Evolutionary conservation across 2,329 filamentous ascomycete species (phyloP), one percentile per base, ranked within the genome.

Genomic region (Neofusicoccum umdonicola): DNA sequence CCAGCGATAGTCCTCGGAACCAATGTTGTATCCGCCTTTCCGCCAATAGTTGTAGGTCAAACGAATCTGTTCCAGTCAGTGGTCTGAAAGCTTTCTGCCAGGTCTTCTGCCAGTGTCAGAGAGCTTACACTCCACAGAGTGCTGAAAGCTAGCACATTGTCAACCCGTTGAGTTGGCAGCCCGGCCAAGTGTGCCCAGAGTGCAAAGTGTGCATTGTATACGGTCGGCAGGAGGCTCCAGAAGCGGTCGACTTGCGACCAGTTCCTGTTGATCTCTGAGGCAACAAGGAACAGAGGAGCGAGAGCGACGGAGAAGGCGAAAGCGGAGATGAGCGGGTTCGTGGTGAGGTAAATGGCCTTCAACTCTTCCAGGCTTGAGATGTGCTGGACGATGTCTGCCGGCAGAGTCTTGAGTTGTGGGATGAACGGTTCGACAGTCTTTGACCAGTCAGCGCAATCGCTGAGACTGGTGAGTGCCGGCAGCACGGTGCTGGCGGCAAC

Each of bases 31-130:
- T 27, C 95, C 95, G 44, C 95, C 95, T 77, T 92, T 96, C 65
- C 95, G 90, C 89, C 91, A 97, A 80, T 97, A 99, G 79, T 99
- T 99, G 83, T 87, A 98, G 2, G 94, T 98, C 78, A 99, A 81
- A 11, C 95, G 90, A 65, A 81, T 75, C 91, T 93, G 69, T n/a
- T 3, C 27, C 19, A 8, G 27, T 65, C 17, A 65, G 63, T 41
- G 15, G 9, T 27, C 27, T 34, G 37, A 7, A 3, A 17, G 15
- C 6, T 39, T 19, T 27, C 37, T 6, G 8, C 2, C 11, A 31
- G 31, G 9, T 4, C 5, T 31, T 31, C 27, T 31, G 27, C 27
- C 27, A 31, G 6, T 31, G 3, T 3, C 22, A 9, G 37, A 4
- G 27, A 2, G 73, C 89, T 78, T 80, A 93, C 90, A 77, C 90